A percentile compares a stretch with the other conserved stretches of the same genome.
Evolutionary conservation across 306 rosid genomes (phyloP).

Genomic region (Lagenaria siceraria): DNA sequence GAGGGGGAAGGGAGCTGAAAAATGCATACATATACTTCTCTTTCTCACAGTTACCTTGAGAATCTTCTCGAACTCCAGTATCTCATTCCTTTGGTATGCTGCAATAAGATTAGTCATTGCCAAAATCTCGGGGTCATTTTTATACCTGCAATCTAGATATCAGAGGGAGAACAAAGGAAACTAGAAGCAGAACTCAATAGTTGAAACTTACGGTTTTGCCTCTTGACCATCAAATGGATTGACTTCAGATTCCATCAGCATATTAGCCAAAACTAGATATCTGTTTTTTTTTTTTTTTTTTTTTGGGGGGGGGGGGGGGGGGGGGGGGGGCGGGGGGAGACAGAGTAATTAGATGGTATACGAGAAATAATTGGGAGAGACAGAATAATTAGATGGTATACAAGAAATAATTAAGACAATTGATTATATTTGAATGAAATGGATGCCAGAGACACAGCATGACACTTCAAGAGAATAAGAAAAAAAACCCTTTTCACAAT

Average conservation of each 20-base stretch:
- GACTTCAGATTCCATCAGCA: slow-evolving; percentile 44
- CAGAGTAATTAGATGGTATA: not conserved
- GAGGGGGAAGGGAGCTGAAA: not conserved
- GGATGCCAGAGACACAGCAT: not conserved
- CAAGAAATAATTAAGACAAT: too few species aligned
- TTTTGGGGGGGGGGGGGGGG: not conserved
- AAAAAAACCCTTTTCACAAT: not conserved
- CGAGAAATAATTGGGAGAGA: too few species aligned
- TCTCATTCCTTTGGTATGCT: slow-evolving; percentile 93
- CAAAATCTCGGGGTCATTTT: slow-evolving; percentile 96
- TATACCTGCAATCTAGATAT: slow-evolving; percentile 46
- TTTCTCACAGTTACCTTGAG: slow-evolving; percentile 41
- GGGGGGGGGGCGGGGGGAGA: too few species aligned
- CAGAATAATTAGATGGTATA: not conserved
- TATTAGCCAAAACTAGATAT: slow-evolving; percentile 77
- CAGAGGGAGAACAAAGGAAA: not conserved
- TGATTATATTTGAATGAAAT: not conserved
- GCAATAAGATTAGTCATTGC: slow-evolving; percentile 98
- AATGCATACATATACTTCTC: not conserved
- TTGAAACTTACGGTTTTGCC: slow-evolving; percentile 37
- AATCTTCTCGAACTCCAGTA: slow-evolving; percentile 91
- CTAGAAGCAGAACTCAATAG: not conserved
- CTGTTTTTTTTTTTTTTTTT: slow-evolving; percentile 20
- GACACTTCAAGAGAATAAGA: not conserved
- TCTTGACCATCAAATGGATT: slow-evolving; percentile 52